Evolutionary conservation across 306 rosid genomes (phyloP).

Genomic region (Psophocarpus tetragonolobus): DNA sequence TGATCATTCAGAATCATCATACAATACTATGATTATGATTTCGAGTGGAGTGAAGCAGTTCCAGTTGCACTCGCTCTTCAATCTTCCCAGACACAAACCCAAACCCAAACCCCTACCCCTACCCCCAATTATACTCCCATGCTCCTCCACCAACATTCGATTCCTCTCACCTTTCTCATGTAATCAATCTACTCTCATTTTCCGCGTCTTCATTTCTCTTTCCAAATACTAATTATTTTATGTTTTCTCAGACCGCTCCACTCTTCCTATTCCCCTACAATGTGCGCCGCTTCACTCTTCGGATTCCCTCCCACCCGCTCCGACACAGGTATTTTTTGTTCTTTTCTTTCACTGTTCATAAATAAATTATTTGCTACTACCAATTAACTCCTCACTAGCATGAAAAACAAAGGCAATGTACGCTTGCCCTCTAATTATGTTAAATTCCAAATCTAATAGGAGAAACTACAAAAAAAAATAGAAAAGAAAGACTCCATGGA

Average conservation of each 20-base stretch:
- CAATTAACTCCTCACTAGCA: neutral
- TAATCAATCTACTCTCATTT: neutral
- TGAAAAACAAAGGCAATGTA: no score
- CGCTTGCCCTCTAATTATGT: no score
- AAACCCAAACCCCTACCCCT: no score
- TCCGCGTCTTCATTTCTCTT: neutral
- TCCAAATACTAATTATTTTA: neutral
- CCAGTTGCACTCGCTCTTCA: constrained; percentile 21
- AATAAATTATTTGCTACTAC: neutral
- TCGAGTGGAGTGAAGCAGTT: constrained; percentile 4
- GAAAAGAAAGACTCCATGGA: no score
- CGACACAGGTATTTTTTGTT: constrained; percentile 44
- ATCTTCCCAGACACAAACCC: constrained; percentile 2
- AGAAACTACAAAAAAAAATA: no score
- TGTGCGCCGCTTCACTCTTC: constrained; percentile 37
- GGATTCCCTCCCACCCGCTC: constrained; percentile 38
- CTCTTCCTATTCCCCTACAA: constrained; percentile 40
- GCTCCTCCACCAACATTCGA: neutral
- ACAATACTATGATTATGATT: constrained; percentile 30
- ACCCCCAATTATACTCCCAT: constrained; percentile 12
- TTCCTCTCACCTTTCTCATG: neutral
- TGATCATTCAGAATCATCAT: no score
- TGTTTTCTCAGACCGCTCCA: constrained; percentile 26
- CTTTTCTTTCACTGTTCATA: neutral
- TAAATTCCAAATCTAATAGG: no score